phyloP scores from a whole-genome alignment of 192 early-diverging fungal genomes.

The Coemansia sp. region DNA sequence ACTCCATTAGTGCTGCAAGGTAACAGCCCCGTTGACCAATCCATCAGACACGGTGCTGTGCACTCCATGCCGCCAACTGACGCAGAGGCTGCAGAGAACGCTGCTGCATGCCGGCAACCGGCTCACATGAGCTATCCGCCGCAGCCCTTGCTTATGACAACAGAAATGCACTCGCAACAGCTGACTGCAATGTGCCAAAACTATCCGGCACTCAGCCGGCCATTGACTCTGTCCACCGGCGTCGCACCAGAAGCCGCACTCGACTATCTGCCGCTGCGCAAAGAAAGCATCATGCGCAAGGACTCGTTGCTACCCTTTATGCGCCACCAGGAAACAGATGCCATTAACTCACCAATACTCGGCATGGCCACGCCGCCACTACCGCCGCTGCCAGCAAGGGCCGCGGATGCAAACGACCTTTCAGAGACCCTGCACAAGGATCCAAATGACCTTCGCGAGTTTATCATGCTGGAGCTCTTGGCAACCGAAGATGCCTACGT shows the following conservation, averaged over 20 bases:
- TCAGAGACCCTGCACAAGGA: not conserved
- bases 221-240: not conserved
- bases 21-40: too few relatives aligned
- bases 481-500: constrained; percentile 53
- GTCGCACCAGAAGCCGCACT: not conserved
- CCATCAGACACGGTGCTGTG: too few relatives aligned
- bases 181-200: too few relatives aligned
- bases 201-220: not conserved
- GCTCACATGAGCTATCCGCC: too few relatives aligned
- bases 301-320: too few relatives aligned
- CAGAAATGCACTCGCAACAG: too few relatives aligned
- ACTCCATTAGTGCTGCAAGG: constrained; percentile 22
- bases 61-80: too few relatives aligned
- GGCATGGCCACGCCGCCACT: not conserved
- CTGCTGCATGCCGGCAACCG: too few relatives aligned
- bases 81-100: too few relatives aligned
- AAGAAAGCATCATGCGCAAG: constrained; percentile 14
- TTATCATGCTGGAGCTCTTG: constrained; percentile 48
- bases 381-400: not conserved
- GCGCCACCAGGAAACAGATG: not conserved
- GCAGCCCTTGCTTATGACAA: too few relatives aligned
- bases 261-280: constrained; percentile 8
- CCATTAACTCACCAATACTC: not conserved
- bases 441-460: constrained; percentile 22
- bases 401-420: not conserved